Base-by-base conservation (phyloP, 768 basidiomycete species). In the Rubroboletus pulcherrimus region DNA sequence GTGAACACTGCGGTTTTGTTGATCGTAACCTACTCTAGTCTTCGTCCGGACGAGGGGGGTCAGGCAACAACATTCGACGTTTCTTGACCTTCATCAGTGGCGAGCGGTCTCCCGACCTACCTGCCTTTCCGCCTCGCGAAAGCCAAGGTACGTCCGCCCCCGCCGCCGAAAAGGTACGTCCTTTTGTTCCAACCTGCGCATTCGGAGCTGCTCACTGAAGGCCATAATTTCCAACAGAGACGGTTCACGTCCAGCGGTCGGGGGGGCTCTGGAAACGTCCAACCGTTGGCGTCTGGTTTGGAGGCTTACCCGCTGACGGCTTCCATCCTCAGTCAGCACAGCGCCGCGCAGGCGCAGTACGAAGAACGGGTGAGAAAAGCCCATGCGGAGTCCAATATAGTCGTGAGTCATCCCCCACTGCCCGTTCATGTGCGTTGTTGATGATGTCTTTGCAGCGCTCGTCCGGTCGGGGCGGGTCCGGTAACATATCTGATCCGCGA, bases 211-310 rank as follows among this genome's bases (percentile, higher is more conserved):
- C n/a, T 30, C 2, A 6, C 29, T 30, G 39, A 42, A 26, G 48
- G n/a, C 3, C 29, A 37, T 0, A 12, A 19, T 15, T 12, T 11
- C n/a, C 53, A 41, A 0, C 24, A 30, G 11, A 31, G 14, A n/a
- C 54, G 58, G n/a, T 58, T 63, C 49, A 55, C 34, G 8, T 70
- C 66, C 7, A 63, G 60, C 7, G 68, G 67, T 5, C 58, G 67
- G 10, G 67, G 67, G 0, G 67, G 68, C 5, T 53, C 60, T 17
- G 67, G 67, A 34, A 69, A 69, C 43, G 59, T 69, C 34, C 63
- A 60, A 30, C 44, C 34, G 0, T 49, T 49, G 30, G 24, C 55
- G 3, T 30, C 34, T 7, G 33, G n/a, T 44, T 42, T 66, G 11
- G 54, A 56, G 14, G 15, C 52, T 0, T 59, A 67, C n/a, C 68